Base-by-base conservation (phyloP, 768 basidiomycete species). In the Infundibulicybe gibba region DNA sequence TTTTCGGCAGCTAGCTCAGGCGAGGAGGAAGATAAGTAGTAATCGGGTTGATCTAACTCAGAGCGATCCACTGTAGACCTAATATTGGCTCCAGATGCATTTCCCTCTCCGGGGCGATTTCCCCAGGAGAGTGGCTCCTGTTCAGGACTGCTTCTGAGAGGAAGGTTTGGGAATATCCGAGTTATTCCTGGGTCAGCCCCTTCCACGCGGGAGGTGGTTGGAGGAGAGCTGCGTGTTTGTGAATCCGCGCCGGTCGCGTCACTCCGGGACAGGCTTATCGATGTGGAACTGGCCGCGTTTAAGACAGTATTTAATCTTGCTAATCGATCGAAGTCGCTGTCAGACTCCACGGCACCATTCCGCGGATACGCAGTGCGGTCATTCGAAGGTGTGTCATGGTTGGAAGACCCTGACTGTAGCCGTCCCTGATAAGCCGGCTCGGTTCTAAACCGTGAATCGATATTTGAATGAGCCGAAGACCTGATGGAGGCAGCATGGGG, bases 61-160 rank as follows among this genome's bases (percentile, higher is more conserved):
- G 25, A 25, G 8, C 25, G 3, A 25, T 25, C 25, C 25, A 25
- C 25, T 25, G 25, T 25, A 8, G 25, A 25, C 25, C 25, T 25
- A 8, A 8, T 25, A 8, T 25, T 25, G 25, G 25, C 8, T 8
- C 25, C 25, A 8, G 25, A 25, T 4, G 8, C 8, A 25, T 25
- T 25, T 8, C 25, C 25, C 25, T 25, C 25, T 25, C 25, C 25
- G 25, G 8, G 25, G 4, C 25, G 25, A 8, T 25, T 25, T 25
- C 25, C 25, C 25, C 25, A 25, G 3, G 25, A 8, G 3, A 25
- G 25, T 25, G 25, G 25, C 8, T 25, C 25, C 37, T 55, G 56
- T 38, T 59, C 55, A 15, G 53, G 53, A 17, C 56, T 57, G 43
- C 39, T 55, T 14, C 51, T 56, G 40, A 57, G 46, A 20, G 54